A percentile compares a stretch with the other conserved stretches of the same genome.
Evolutionary conservation across 352 stramenopile species (phyloP).

Genomic region (Phytophthora idaei): DNA sequence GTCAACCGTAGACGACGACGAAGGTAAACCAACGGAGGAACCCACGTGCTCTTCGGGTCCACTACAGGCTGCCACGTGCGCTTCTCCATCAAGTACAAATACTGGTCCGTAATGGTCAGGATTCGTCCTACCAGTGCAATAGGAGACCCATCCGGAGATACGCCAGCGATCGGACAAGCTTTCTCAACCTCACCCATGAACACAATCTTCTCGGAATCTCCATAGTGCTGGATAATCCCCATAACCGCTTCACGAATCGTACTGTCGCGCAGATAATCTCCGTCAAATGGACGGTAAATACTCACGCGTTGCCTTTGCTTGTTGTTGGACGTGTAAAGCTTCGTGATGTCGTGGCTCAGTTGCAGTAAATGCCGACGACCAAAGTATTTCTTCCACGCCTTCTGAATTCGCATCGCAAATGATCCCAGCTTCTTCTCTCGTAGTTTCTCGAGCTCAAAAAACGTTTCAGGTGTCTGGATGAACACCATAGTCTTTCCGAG

Average conservation of each 20-base stretch:
- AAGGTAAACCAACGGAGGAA: constrained; percentile 72
- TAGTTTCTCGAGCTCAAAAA: constrained; percentile 90
- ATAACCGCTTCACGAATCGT: constrained; percentile 66
- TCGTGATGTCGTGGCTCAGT: constrained; percentile 86
- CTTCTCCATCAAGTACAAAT: constrained; percentile 85
- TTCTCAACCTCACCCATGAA: constrained; percentile 85
- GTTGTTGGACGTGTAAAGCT: constrained; percentile 79
- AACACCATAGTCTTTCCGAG: constrained; percentile 93
- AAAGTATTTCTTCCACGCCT: constrained; percentile 82
- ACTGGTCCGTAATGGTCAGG: constrained; percentile 72
- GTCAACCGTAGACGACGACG: constrained; percentile 66
- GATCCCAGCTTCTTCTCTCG: constrained; percentile 81
- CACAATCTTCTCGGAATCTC: constrained; percentile 83
- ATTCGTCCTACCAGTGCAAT: constrained; percentile 50
- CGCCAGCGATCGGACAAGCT: constrained; percentile 34
- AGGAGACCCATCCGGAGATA: constrained; percentile 37
- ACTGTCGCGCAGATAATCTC: constrained; percentile 79
- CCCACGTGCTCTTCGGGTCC: constrained; percentile 61
- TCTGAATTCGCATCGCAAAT: constrained; percentile 84
- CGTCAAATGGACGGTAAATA: constrained; percentile 88
- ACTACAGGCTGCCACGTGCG: constrained; percentile 58
- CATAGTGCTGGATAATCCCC: constrained; percentile 73
- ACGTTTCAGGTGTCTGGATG: constrained; percentile 89
- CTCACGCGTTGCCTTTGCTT: constrained; percentile 87
- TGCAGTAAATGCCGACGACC: constrained; percentile 82